Evolutionary conservation across 805 yeast genomes (phyloP), one percentile per base, ranked within the genome.

Genomic region (Torulaspora quercuum): DNA sequence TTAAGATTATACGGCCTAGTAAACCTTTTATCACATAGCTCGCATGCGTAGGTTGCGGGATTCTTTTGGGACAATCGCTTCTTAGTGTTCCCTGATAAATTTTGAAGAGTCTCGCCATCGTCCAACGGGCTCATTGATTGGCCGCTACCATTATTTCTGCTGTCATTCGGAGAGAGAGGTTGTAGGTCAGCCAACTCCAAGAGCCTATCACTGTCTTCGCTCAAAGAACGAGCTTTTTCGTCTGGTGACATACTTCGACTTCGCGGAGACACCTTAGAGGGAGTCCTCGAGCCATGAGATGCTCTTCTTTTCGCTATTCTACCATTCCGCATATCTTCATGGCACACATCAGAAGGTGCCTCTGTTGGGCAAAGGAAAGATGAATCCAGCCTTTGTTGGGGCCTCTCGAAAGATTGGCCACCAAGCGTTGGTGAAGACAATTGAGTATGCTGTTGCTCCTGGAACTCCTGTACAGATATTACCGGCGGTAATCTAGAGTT

Each of bases 1-100:
- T 90, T 86, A 48, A 90, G 68, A 56, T 92, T 92, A 60, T 92
- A 92, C 0, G 96, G 95, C 37, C 97, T 67, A 2, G 97, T 90
- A 58, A 90, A 90, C 32, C 80, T 67, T 61, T 87, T 88, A 25
- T 79, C 88, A 62, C 98, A 90, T 27, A 84, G 63, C 41, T 80
- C 78, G 59, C 97, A 90, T 2, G 82, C 82, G 60, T 54, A 59
- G 7, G 48, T 38, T 7, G 60, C 52, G 9, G 60, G 51, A 23
- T 55, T 47, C 38, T 54, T 58, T 33, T 46, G 51, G 5, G 41
- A 33, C 17, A 37, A 36, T 25, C 44, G 47, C 27, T 45, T 35
- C 31, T 45, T 45, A 6, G 44, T 45, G 14, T 29, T 47, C 27
- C 39, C 47, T 12, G 37, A 43, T 35, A 37, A 10, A 29, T 41